Base-by-base conservation (phyloP, 805 yeast species). In the Saccharomycopsis fodiens region DNA sequence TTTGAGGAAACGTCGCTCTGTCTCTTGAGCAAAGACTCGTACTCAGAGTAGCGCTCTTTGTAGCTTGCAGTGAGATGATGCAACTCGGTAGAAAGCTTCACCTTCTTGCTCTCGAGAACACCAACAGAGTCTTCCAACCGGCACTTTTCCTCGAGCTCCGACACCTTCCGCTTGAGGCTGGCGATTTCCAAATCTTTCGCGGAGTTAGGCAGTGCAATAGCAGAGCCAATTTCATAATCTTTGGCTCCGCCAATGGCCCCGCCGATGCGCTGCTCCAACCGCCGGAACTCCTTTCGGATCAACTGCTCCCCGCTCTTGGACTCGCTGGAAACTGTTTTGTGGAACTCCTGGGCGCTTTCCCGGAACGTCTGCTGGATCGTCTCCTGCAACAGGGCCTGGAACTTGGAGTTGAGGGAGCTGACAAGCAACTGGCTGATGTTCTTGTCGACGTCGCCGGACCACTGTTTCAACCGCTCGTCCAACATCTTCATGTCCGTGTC, bases 381-480 rank as follows among this genome's bases (percentile, higher is more conserved):
- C 7, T 44, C 52, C 4, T 42, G 13, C 2, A 48, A 27, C 2
- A 19, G 32, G 7, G 34, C 41, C 35, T 45, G 52, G 19, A 48
- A 48, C 22, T 48, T 48, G 13, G 48, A 45, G 22, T 41, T 48
- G 15, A 48, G 39, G 7, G 48, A 41, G 29, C 39, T 41, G 16
- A 48, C 31, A 2, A 48, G 38, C 21, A 48, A 39, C 42, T 44
- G 49, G 27, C 48, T 44, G 20, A 48, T 48, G 34, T 48, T 48
- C 40, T 48, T 48, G 35, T 48, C 52, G 13, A 48, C 52, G 15
- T 48, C 39, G 10, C 43, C 32, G 6, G 41, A 40, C 52, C 52
- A 48, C 35, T 36, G 20, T 21, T 35, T 20, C 20, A 48, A 38
- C 22, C 52, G 19, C 6, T 48, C 42, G 21, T 41, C 34, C 7